Conservation (phyloP, 495 filamentous ascomycete genomes). For the Friedmanniomyces endolithicus region DNA sequence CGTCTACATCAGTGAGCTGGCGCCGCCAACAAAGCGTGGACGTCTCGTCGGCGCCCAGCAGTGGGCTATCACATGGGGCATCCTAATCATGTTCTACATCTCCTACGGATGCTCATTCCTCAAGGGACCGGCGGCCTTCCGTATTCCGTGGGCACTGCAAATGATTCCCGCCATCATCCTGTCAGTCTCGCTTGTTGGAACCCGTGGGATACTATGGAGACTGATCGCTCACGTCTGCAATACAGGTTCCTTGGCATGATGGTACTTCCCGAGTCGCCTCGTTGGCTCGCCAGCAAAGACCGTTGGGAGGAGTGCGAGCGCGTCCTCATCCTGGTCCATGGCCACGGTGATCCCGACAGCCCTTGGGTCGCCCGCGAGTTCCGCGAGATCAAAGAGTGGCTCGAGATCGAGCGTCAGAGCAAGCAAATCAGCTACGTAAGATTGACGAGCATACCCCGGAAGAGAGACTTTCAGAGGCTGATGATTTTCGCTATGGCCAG, state of each 20-base stretch:
- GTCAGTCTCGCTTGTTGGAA: neutral
- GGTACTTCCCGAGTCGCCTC: constrained; percentile 61
- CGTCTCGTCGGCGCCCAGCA: constrained; percentile 61
- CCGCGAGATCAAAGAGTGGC: constrained; percentile 55
- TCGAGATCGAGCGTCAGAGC: constrained; percentile 55
- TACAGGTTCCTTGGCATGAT: constrained; percentile 41
- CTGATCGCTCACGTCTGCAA: constrained; percentile 28
- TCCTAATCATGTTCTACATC: constrained; percentile 56
- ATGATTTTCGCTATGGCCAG: too few relatives aligned
- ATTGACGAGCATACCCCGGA: too few relatives aligned
- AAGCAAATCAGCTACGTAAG: constrained; percentile 53
- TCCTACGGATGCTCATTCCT: constrained; percentile 55
- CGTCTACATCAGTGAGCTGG: constrained; percentile 64
- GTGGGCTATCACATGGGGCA: constrained; percentile 65
- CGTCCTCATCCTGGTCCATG: constrained; percentile 56
- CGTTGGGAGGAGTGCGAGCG: constrained; percentile 57
- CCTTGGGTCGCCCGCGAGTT: constrained; percentile 54
- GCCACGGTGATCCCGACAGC: constrained; percentile 47
- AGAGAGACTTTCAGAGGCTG: too few relatives aligned
- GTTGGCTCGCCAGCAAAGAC: constrained; percentile 64
- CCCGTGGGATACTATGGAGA: too few relatives aligned
- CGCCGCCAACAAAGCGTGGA: constrained; percentile 56
- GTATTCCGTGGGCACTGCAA: constrained; percentile 65
- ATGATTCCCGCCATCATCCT: constrained; percentile 52
- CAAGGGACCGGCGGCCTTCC: constrained; percentile 45